Evolutionary conservation across 2,329 filamentous ascomycete genomes (phyloP).

Genomic region (Fusarium praegraminearum): DNA sequence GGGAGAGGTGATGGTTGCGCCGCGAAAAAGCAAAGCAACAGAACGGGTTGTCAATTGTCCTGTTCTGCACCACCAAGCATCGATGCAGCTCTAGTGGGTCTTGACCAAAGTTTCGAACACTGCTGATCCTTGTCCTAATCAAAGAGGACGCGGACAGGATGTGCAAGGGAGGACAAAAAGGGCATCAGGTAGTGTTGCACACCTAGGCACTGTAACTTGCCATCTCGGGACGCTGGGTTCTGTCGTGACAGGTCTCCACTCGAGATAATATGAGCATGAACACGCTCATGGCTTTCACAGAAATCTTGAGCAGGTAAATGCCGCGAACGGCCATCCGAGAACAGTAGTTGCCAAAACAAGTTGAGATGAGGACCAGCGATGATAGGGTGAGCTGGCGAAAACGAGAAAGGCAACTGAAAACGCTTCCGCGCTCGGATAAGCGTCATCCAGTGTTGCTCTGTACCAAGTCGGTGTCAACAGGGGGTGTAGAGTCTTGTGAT

Average conservation of each 20-base stretch:
- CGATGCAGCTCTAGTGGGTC: constrained; percentile 25
- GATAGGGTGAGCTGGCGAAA: background rate
- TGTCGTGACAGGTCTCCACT: constrained; percentile 33
- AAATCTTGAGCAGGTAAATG: constrained; percentile 34
- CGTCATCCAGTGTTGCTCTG: constrained; percentile 7
- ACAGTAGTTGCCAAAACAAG: constrained; percentile 7
- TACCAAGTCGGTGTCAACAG: constrained; percentile 15
- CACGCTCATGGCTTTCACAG: constrained; percentile 21
- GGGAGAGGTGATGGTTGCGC: constrained; percentile 44
- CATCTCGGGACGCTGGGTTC: constrained; percentile 27
- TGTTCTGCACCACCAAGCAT: constrained; percentile 37
- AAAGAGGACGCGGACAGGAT: constrained; percentile 19
- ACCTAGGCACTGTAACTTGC: constrained; percentile 19
- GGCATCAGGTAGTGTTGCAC: constrained; percentile 15
- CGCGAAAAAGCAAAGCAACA: constrained; percentile 45
- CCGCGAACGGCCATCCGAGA: constrained; percentile 28
- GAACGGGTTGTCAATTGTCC: constrained; percentile 24
- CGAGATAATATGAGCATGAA: constrained; percentile 9
- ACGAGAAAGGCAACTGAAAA: constrained; percentile 21
- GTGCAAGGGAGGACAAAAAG: constrained; percentile 34
- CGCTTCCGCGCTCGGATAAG: constrained; percentile 20
- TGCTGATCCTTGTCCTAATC: constrained; percentile 30
- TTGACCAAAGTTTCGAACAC: constrained; percentile 40
- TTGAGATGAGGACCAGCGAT: background rate
- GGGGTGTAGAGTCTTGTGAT: constrained; percentile 5